Evolutionary conservation across 1,284 basidiomycete species (phyloP).

Genomic region (Ustilago nuda): DNA sequence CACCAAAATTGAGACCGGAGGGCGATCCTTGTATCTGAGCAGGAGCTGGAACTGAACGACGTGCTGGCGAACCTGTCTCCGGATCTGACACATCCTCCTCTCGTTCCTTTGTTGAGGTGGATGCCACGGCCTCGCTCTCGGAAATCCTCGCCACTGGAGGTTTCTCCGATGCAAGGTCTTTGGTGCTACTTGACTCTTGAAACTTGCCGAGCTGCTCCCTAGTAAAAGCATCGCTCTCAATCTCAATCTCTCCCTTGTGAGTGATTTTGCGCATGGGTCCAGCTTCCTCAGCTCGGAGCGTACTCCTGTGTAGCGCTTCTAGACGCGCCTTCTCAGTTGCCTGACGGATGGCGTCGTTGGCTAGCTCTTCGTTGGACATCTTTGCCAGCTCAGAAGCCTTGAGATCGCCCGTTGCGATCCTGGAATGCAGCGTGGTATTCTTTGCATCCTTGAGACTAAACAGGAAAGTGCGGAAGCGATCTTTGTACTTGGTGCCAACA

Average conservation of each 20-base stretch:
- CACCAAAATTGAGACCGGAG: conserved; percentile 30
- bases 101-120: neutral
- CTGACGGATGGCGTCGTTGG: conserved; percentile 64
- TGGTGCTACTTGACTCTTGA: conserved; percentile 4
- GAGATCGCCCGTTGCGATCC: conserved; percentile 60
- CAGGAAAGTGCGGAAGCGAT: conserved; percentile 64
- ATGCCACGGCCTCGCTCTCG: conserved; percentile 31
- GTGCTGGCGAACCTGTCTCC: neutral
- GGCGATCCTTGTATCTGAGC: conserved; percentile 17
- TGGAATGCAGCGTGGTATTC: conserved; percentile 60
- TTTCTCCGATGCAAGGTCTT: neutral
- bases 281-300: conserved; percentile 54
- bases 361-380: conserved; percentile 64
- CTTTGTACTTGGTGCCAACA: conserved; percentile 57
- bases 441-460: conserved; percentile 67
- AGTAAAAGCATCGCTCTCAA: conserved; percentile 55
- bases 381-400: conserved; percentile 55
- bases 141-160: conserved; percentile 21
- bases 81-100: neutral
- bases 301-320: conserved; percentile 61
- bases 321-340: conserved; percentile 62
- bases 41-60: conserved; percentile 35
- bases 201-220: conserved; percentile 39
- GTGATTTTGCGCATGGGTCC: conserved; percentile 67
- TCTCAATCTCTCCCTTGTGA: conserved; percentile 69